Percentiles rank a stretch among this genome's conserved stretches.
Evolutionary conservation across 768 basidiomycete genomes (phyloP).

Genomic region (Leucocoprinus birnbaumii): DNA sequence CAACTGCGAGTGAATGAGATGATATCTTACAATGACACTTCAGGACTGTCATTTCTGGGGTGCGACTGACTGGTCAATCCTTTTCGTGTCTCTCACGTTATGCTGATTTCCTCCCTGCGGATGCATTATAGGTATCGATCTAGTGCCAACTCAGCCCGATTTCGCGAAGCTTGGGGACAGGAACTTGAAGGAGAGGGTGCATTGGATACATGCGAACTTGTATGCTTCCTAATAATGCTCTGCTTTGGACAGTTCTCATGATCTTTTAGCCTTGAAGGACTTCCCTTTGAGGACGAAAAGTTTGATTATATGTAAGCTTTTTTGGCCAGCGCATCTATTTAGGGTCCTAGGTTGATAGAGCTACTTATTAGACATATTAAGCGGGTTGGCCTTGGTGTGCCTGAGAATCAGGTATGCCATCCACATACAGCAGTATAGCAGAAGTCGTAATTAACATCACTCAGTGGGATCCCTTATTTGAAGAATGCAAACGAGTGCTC

Average conservation of each 20-base stretch:
- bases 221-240: slow-evolving; percentile 27
- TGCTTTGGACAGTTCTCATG: background rate
- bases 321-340: background rate
- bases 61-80: slow-evolving; percentile 23
- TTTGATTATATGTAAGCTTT: slow-evolving; percentile 73
- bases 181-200: slow-evolving; percentile 57
- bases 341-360: too few species aligned
- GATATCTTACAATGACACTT: slow-evolving; percentile 2
- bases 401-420: slow-evolving; percentile 62
- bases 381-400: slow-evolving; percentile 70
- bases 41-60: slow-evolving; percentile 41
- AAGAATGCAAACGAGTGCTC: slow-evolving; percentile 70
- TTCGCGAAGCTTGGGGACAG: slow-evolving; percentile 54
- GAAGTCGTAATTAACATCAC: background rate
- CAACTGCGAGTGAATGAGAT: background rate
- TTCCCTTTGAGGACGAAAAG: slow-evolving; percentile 70
- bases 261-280: slow-evolving; percentile 50
- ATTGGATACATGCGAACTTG: slow-evolving; percentile 77
- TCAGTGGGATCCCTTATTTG: slow-evolving; percentile 67
- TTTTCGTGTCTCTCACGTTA: background rate
- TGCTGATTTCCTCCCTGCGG: background rate
- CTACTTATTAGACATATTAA: slow-evolving; percentile 52
- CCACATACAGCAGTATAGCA: background rate
- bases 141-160: slow-evolving; percentile 72
- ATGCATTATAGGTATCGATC: slow-evolving; percentile 52